Conservation (phyloP, 2,329 filamentous ascomycete genomes). For the Huntiella bhutanensis region DNA sequence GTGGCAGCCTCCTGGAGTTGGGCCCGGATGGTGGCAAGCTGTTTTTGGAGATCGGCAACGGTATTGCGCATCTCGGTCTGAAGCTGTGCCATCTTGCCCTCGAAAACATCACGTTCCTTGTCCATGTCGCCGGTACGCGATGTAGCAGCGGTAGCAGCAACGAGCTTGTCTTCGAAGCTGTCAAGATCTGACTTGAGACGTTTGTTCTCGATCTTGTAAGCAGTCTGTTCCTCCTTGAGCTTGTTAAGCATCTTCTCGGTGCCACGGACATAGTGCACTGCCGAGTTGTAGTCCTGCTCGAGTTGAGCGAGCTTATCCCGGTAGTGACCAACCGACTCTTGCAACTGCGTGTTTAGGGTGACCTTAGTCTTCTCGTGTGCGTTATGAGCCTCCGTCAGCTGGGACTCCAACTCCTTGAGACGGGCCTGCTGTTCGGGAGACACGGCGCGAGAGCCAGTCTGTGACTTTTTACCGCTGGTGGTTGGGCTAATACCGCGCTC, state of each 20-base stretch:
- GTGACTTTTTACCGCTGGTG: conserved; percentile 42
- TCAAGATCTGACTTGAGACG: conserved; percentile 71
- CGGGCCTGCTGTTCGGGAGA: conserved; percentile 67
- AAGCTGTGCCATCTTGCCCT: conserved; percentile 47
- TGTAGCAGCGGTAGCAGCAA: conserved; percentile 19
- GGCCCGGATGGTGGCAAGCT: conserved; percentile 48
- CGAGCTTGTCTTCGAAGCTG: conserved; percentile 36
- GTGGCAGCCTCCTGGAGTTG: conserved; percentile 46
- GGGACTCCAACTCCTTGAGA: conserved; percentile 70
- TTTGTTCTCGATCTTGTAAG: conserved; percentile 73
- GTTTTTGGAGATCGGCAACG: conserved; percentile 48
- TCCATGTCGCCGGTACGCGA: conserved; percentile 49
- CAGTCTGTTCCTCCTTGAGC: conserved; percentile 91
- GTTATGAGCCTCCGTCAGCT: conserved; percentile 57
- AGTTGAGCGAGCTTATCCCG: conserved; percentile 85
- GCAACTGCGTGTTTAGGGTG: conserved; percentile 57
- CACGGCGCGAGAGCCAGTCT: conserved; percentile 46
- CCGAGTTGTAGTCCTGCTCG: conserved; percentile 93
- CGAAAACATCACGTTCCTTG: conserved; percentile 47
- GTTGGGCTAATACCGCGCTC: conserved; percentile 75
- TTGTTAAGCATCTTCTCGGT: conserved; percentile 98
- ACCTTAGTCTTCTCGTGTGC: conserved; percentile 73
- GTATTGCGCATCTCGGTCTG: conserved; percentile 51
- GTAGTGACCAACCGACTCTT: conserved; percentile 76
- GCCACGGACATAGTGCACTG: conserved; percentile 93